Evolutionary conservation across 495 filamentous ascomycete genomes (phyloP).

Genomic region (Penicillium coprophilum): DNA sequence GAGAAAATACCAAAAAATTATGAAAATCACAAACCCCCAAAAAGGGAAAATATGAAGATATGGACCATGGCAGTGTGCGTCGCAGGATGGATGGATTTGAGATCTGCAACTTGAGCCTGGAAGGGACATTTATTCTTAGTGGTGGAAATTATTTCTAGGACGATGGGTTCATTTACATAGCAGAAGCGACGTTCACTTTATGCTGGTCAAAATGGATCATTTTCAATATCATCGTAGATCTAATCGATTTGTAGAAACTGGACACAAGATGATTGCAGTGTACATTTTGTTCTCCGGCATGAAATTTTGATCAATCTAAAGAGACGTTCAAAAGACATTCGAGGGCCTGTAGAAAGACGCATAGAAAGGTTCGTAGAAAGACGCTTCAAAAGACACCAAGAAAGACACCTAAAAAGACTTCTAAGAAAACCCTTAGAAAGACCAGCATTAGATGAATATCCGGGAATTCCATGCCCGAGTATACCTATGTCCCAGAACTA

Average conservation of each 20-base stretch:
- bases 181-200: background rate
- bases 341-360: too few species aligned
- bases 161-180: background rate
- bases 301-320: too few species aligned
- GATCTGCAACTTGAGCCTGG: background rate
- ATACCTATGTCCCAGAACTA: too few species aligned
- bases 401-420: too few species aligned
- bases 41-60: background rate
- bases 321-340: too few species aligned
- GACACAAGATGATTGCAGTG: too few species aligned
- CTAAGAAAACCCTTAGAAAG: too few species aligned
- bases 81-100: background rate
- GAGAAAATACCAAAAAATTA: background rate
- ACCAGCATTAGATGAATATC: too few species aligned
- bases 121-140: background rate
- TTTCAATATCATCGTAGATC: background rate
- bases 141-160: background rate
- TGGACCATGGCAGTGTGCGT: background rate
- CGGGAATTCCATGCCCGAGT: too few species aligned
- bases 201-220: background rate
- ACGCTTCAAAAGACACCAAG: too few species aligned
- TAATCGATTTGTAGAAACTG: background rate
- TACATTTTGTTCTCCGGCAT: background rate
- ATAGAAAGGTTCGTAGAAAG: too few species aligned
- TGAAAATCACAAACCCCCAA: background rate